Evolutionary conservation across 768 basidiomycete species (phyloP).

Genomic region (Mycena crocata): DNA sequence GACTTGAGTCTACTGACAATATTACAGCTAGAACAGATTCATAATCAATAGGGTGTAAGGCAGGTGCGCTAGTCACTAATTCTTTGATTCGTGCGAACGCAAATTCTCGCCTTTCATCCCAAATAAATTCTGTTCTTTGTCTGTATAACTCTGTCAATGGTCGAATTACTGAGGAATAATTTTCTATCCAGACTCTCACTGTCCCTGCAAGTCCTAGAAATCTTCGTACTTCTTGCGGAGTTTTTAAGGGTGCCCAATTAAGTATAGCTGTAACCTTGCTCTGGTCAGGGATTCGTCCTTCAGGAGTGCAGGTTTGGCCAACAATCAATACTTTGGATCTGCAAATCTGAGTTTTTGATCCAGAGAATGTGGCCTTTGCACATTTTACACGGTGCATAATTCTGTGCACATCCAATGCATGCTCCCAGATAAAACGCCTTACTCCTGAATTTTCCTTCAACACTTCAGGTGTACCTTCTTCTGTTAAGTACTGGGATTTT

Average conservation of each 20-base stretch:
- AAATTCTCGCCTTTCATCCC: constrained; percentile 39
- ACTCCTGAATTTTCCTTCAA: constrained; percentile 37
- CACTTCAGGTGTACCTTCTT: constrained; percentile 32
- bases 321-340: constrained; percentile 35
- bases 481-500: constrained; percentile 32
- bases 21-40: constrained; percentile 35
- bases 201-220: constrained; percentile 46
- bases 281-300: constrained; percentile 43
- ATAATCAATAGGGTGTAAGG: constrained; percentile 48
- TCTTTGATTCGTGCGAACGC: constrained; percentile 41
- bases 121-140: constrained; percentile 43
- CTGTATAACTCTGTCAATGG: constrained; percentile 31
- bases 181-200: constrained; percentile 35
- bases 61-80: constrained; percentile 36
- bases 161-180: constrained; percentile 42
- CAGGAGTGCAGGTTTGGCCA: too few relatives aligned
- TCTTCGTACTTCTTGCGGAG: constrained; percentile 36
- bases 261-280: constrained; percentile 31
- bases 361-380: constrained; percentile 45
- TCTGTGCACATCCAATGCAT: constrained; percentile 41
- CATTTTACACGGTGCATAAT: constrained; percentile 43
- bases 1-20: constrained; percentile 47
- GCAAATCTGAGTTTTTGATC: constrained; percentile 43
- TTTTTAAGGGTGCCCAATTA: constrained; percentile 39
- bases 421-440: constrained; percentile 50